A percentile compares a stretch with the other conserved stretches of the same genome.
Evolutionary conservation across 192 early-diverging fungal species (phyloP).

Genomic region (Glomus cerebriforme): DNA sequence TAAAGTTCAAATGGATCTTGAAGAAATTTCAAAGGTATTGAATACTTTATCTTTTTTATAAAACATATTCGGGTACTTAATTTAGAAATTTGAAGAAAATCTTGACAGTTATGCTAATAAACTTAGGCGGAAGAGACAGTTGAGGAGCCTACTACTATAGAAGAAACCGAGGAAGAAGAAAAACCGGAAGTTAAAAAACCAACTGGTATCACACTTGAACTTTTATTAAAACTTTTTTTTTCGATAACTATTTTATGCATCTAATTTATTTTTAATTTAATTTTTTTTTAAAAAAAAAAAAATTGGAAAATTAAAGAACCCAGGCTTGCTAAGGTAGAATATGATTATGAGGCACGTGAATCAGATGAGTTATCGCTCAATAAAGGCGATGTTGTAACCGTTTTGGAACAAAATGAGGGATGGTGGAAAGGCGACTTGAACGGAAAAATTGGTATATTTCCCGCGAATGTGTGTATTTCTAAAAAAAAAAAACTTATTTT

Average conservation of each 20-base stretch:
- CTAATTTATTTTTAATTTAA: background rate
- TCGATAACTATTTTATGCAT: background rate
- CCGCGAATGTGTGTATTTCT: slow-evolving; percentile 50
- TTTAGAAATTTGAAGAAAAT: too few relatives aligned
- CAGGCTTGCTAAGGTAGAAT: slow-evolving; percentile 60
- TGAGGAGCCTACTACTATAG: background rate
- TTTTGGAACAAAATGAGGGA: slow-evolving; percentile 60
- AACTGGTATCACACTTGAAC: background rate
- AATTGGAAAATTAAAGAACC: slow-evolving; percentile 28
- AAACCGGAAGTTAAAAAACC: background rate
- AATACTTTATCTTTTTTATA: background rate
- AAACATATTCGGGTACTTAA: background rate
- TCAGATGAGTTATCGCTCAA: slow-evolving; percentile 69
- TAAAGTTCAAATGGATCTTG: background rate
- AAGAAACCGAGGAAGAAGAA: background rate
- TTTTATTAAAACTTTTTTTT: background rate
- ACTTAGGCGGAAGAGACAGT: background rate
- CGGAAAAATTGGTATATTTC: slow-evolving; percentile 70
- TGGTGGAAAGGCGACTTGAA: slow-evolving; percentile 73
- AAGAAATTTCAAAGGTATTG: background rate
- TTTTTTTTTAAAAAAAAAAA: background rate
- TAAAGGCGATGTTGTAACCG: slow-evolving; percentile 65
- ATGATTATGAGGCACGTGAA: slow-evolving; percentile 71
- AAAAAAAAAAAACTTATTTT: background rate
- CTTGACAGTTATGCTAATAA: background rate